Percentiles rank a stretch among this genome's conserved stretches.
phyloP scores from a whole-genome alignment of 179 eudicot genomes.

The Heliamphora pulchella region DNA sequence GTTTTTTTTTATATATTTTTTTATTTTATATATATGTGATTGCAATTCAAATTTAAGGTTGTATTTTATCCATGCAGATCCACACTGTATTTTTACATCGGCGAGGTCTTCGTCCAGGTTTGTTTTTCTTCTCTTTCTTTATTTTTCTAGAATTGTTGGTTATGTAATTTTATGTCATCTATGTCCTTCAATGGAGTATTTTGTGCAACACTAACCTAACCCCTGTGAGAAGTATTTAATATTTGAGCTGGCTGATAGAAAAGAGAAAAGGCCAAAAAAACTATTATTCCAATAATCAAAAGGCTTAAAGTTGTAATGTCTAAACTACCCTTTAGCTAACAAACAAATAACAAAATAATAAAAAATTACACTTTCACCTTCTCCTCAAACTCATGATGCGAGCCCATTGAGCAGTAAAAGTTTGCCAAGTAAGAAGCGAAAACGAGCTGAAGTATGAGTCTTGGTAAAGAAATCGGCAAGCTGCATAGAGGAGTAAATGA shows the following conservation, averaged over 20 bases:
- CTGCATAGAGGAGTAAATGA: no score
- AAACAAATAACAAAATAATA: no score
- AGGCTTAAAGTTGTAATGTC: no score
- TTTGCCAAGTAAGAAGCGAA: no score
- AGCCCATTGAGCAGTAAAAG: no score
- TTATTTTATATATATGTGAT: neutral
- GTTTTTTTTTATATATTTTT: neutral
- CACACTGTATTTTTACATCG: constrained; percentile 49
- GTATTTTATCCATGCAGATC: constrained; percentile 40
- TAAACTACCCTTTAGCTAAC: no score
- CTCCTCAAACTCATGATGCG: no score
- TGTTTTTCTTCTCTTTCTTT: constrained; percentile 17
- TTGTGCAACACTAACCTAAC: neutral
- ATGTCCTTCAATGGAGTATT: neutral
- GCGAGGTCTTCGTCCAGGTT: constrained; percentile 65
- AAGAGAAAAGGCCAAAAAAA: no score
- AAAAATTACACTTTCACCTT: no score
- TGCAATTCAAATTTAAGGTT: neutral
- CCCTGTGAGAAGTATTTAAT: neutral
- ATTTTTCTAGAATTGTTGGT: neutral
- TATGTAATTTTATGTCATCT: neutral
- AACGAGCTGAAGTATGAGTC: no score
- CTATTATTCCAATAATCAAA: no score
- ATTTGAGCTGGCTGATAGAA: neutral
- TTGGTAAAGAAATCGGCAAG: no score